phyloP scores from a whole-genome alignment of 225 moss, liverwort and hornwort genomes.

The Bryoerythrophyllum caledonicum region DNA sequence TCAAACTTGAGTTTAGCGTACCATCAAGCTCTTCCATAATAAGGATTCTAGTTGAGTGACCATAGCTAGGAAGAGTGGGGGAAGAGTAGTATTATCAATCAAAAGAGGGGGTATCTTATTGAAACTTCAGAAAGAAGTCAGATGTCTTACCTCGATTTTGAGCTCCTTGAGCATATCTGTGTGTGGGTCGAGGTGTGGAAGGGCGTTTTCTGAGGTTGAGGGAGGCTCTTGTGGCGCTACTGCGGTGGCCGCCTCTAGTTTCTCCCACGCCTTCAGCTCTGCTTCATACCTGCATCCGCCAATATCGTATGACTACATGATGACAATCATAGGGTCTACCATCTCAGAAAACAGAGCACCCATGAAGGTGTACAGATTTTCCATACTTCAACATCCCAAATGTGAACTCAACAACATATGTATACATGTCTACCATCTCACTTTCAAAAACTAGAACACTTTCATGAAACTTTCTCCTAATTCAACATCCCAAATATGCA shows the following conservation, averaged over 20 bases:
- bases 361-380: neutral
- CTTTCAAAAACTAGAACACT: too few relatives aligned
- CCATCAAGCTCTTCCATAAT: too few relatives aligned
- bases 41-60: too few relatives aligned
- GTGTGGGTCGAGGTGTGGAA: slow-evolving; percentile 28
- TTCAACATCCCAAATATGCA: too few relatives aligned
- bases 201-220: slow-evolving; percentile 19
- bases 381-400: too few relatives aligned
- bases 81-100: too few relatives aligned
- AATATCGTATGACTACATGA: slow-evolving; percentile 8
- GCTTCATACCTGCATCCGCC: slow-evolving; percentile 56
- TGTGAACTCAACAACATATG: slow-evolving; percentile 3
- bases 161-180: slow-evolving; percentile 40
- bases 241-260: slow-evolving; percentile 45
- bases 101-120: too few relatives aligned
- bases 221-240: slow-evolving; percentile 16
- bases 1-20: too few relatives aligned
- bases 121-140: too few relatives aligned
- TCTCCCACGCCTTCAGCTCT: slow-evolving; percentile 61
- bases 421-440: neutral
- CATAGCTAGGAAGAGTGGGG: too few relatives aligned
- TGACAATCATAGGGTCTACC: neutral
- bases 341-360: neutral
- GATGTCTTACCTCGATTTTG: slow-evolving; percentile 42
- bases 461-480: too few relatives aligned